phyloP scores from a whole-genome alignment of 257 asterid species.

The Forsythia viridissima region DNA sequence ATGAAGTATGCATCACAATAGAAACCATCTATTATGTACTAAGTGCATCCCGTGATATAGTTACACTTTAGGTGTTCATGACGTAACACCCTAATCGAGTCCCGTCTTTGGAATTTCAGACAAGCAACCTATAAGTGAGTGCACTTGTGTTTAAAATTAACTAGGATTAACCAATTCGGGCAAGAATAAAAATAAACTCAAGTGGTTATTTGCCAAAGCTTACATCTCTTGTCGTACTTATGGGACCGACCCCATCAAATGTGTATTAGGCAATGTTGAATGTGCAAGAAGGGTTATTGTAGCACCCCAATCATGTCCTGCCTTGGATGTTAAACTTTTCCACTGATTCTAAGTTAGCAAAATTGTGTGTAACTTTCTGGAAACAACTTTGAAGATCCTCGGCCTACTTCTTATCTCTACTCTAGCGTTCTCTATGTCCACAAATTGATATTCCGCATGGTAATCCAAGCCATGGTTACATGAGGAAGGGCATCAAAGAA shows the following conservation, averaged over 20 bases:
- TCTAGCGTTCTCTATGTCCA: not conserved
- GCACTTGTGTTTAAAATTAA: not conserved
- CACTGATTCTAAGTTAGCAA: not conserved
- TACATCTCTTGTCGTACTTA: not conserved
- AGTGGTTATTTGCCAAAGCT: not conserved
- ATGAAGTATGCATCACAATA: not conserved
- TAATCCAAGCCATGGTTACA: not conserved
- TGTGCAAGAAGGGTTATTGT: not conserved
- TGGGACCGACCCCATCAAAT: not conserved
- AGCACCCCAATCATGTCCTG: not conserved
- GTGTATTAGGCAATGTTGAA: not conserved
- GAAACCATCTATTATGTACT: not conserved
- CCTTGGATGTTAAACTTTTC: not conserved
- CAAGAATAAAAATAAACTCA: not conserved
- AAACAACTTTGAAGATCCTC: not conserved
- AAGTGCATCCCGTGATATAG: not conserved
- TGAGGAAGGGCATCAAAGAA: not conserved
- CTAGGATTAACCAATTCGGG: not conserved
- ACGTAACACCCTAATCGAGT: not conserved
- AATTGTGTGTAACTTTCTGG: not conserved
- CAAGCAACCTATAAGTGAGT: not conserved
- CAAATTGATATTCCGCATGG: not conserved
- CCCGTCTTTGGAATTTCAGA: not conserved
- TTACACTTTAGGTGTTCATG: not conserved
- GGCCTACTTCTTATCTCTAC: not conserved